phyloP scores from a whole-genome alignment of 192 early-diverging fungal species.

The Dissophora globulifera region DNA sequence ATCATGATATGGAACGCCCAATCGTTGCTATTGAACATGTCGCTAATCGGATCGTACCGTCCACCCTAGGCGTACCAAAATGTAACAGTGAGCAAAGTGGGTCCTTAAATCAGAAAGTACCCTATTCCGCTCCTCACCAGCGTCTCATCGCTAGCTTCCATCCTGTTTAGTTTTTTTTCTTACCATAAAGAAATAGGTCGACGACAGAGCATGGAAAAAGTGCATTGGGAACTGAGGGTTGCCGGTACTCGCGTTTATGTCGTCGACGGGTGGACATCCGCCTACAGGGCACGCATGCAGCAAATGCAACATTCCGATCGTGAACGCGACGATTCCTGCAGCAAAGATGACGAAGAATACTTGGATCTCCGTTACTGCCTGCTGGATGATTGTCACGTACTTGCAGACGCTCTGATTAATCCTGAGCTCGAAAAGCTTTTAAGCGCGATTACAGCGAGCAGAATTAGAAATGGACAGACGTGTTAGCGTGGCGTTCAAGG shows the following conservation, averaged over 20 bases:
- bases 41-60: slow-evolving; percentile 16
- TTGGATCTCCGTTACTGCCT: slow-evolving; percentile 9
- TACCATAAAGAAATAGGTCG: slow-evolving; percentile 30
- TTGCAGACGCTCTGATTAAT: slow-evolving; percentile 5
- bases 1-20: slow-evolving; percentile 17
- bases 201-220: slow-evolving; percentile 6
- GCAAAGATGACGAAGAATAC: slow-evolving; percentile 39
- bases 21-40: background rate
- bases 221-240: background rate
- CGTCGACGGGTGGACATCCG: no score
- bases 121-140: no score
- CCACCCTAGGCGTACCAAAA: slow-evolving; percentile 20
- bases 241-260: background rate
- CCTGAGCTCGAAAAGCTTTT: background rate
- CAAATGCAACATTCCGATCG: slow-evolving; percentile 15
- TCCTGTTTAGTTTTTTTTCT: no score
- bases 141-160: no score
- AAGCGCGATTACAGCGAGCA: no score
- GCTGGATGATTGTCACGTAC: slow-evolving; percentile 15
- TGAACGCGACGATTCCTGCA: slow-evolving; percentile 15
- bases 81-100: no score
- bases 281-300: background rate
- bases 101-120: no score
- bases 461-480: background rate
- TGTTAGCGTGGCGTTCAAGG: no score